phyloP scores from a whole-genome alignment of 2,329 filamentous ascomycete genomes.

The Talaromyces sp. region DNA sequence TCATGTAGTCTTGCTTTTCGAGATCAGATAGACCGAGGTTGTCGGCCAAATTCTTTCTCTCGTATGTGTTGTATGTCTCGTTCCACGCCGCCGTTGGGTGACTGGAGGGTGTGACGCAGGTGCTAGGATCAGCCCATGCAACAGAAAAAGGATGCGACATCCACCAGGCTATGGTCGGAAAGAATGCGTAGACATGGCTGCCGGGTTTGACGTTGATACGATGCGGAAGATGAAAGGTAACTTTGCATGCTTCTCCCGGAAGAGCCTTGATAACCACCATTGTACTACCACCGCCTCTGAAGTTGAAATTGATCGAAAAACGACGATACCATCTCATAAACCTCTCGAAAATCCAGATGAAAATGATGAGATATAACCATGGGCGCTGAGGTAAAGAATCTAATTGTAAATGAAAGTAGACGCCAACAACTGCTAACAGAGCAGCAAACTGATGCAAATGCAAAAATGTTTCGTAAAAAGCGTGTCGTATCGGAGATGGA shows the following conservation, averaged over 20 bases:
- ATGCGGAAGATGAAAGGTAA: conserved; percentile 58
- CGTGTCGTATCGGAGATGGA: conserved; percentile 44
- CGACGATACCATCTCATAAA: conserved; percentile 49
- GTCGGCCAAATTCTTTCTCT: conserved; percentile 26
- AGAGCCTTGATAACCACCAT: conserved; percentile 57
- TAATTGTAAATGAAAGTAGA: conserved; percentile 44
- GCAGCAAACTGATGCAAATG: conserved; percentile 47
- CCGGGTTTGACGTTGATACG: conserved; percentile 54
- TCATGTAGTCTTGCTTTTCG: conserved; percentile 2
- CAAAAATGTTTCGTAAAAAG: conserved; percentile 48
- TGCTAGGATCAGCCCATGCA: conserved; percentile 43
- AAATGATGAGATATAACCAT: conserved; percentile 37
- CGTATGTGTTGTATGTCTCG: conserved; percentile 7
- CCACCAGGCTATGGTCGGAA: conserved; percentile 50
- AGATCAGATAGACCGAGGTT: conserved; percentile 28
- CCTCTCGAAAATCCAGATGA: conserved; percentile 44
- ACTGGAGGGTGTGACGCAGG: conserved; percentile 23
- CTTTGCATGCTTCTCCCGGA: conserved; percentile 57
- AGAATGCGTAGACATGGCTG: conserved; percentile 60
- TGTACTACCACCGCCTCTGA: conserved; percentile 45
- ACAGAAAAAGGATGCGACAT: conserved; percentile 51
- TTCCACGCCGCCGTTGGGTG: conserved; percentile 23
- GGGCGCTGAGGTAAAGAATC: conserved; percentile 42
- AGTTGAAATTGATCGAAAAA: conserved; percentile 53
- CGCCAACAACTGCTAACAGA: conserved; percentile 42